Evolutionary conservation across 192 early-diverging fungal genomes (phyloP).

Genomic region (Powellomyces hirtus): DNA sequence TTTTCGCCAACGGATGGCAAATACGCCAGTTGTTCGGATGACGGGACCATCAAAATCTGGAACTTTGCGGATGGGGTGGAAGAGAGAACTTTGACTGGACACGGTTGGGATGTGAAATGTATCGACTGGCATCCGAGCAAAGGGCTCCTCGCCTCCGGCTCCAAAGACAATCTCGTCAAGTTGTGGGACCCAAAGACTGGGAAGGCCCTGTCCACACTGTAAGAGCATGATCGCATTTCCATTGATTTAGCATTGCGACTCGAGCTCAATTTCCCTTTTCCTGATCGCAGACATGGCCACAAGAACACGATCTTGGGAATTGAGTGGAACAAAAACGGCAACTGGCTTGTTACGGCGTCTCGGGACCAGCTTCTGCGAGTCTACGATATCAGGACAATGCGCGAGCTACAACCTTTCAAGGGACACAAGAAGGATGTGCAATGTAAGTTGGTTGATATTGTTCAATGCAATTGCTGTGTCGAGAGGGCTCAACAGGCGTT

Average conservation of each 20-base stretch:
- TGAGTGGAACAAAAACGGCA: conserved; percentile 96
- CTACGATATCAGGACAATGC: conserved; percentile 93
- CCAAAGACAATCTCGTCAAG: conserved; percentile 94
- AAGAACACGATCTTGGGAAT: conserved; percentile 88
- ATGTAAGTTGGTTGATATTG: conserved; percentile 47
- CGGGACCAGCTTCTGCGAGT: conserved; percentile 89
- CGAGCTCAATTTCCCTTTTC: background rate
- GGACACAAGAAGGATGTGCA: conserved; percentile 88
- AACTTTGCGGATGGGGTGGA: conserved; percentile 81
- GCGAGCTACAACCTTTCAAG: conserved; percentile 80
- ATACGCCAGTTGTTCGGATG: conserved; percentile 94
- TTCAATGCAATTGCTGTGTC: conserved; percentile 12
- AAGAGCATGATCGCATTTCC: conserved; percentile 19
- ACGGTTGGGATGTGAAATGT: conserved; percentile 96
- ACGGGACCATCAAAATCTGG: conserved; percentile 96
- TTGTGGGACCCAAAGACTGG: conserved; percentile 96
- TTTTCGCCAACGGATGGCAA: conserved; percentile 92
- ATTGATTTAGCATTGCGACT: background rate
- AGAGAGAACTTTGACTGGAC: conserved; percentile 77
- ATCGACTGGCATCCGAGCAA: conserved; percentile 97
- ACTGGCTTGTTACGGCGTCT: conserved; percentile 90
- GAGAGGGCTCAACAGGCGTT: too few species aligned
- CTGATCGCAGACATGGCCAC: conserved; percentile 79
- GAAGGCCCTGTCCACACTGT: conserved; percentile 81
- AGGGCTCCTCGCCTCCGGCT: conserved; percentile 88